phyloP scores from a whole-genome alignment of 768 basidiomycete genomes.

The Lentinus brumalis region DNA sequence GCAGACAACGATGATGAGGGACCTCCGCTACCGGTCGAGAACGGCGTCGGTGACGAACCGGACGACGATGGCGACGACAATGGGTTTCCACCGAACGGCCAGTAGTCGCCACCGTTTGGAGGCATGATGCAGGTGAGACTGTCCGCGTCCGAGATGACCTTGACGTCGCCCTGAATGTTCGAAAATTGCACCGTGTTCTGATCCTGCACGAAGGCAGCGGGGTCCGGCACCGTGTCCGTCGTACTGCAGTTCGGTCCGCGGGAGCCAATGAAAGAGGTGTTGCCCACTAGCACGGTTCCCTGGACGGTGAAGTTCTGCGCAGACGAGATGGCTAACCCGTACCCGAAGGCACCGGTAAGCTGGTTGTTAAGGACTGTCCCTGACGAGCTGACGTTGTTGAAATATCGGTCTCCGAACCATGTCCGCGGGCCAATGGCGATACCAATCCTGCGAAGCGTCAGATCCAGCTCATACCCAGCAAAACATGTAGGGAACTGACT shows the following conservation, averaged over 20 bases:
- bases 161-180: conserved; percentile 56
- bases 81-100: conserved; percentile 68
- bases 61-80: background rate
- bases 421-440: conserved; percentile 77
- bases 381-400: conserved; percentile 54
- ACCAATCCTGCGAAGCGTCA: conserved; percentile 55
- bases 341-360: conserved; percentile 70
- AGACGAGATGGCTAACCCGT: conserved; percentile 67
- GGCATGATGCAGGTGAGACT: conserved; percentile 68
- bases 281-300: conserved; percentile 61
- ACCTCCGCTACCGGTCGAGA: conserved; percentile 24
- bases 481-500: conserved; percentile 45
- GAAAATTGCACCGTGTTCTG: conserved; percentile 41
- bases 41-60: conserved; percentile 11
- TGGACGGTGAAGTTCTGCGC: conserved; percentile 68
- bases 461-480: background rate
- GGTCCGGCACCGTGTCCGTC: conserved; percentile 49
- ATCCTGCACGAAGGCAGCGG: conserved; percentile 63
- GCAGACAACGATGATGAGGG: conserved; percentile 1
- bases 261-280: conserved; percentile 74
- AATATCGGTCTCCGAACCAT: conserved; percentile 67
- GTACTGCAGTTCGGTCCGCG: conserved; percentile 65
- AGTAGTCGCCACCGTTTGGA: conserved; percentile 66
- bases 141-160: conserved; percentile 52
- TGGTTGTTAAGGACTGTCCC: conserved; percentile 59